Base-by-base conservation (phyloP, 306 rosid species). In the Trifolium dubium region DNA sequence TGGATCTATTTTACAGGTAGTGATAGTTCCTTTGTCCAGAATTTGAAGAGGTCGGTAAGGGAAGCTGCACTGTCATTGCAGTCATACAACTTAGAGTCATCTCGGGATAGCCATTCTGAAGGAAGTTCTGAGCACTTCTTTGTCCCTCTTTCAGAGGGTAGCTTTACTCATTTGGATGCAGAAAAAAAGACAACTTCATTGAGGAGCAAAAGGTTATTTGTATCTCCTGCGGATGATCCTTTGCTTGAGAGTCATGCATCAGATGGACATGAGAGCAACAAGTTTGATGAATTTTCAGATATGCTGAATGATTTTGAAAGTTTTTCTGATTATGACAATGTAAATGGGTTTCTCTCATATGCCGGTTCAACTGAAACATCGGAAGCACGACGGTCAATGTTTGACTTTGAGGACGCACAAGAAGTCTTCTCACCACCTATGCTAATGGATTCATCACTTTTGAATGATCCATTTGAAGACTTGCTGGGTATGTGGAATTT, bases 351-450 rank as follows among this genome's bases (percentile, higher is more conserved):
- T 88, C 92, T 85, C 50, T 90, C 97, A 0, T 75, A 78, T 71
- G 56, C 73, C 74, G 91, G 91, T 53, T 95, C 95, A 63, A 92
- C 86, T 87, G 78, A 86, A 67, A 82, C 87, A 74, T 87, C 88
- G 47, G 92, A 88, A 79, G 85, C 81, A 31, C 97, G 82, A 8
- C 87, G 75, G 67, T 90, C 87, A 51, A 53, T 85, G 66, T 90
- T 83, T 83, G 96, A 90, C 80, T 79, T 81, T 31, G 97, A 91
- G 75, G 99, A 89, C 62, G 83, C 92, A 65, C 90, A 77, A 75
- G 96, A 92, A 83, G 90, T 86, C 60, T 90, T 95, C 78, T 95
- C 99, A 30, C 99, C 99, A 0, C 96, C 99, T 67, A 72, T 95
- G 79, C 83, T 95, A 75, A 87, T 88, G 89, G 97, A 93, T 71